Base-by-base conservation (phyloP, 2,329 filamentous ascomycete species). In the Phoma sp. region DNA sequence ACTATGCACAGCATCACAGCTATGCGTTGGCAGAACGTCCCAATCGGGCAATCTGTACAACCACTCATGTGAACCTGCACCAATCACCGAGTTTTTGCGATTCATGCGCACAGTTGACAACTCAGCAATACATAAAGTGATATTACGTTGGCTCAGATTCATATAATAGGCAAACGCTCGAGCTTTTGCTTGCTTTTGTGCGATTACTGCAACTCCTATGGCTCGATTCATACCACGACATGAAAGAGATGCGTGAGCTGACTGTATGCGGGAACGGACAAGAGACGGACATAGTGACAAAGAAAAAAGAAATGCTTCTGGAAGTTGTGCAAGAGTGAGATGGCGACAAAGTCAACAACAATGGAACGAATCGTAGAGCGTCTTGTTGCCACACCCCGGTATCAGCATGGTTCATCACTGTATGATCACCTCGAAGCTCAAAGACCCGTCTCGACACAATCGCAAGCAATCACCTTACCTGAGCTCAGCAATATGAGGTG, bases 21-120 rank as follows among this genome's bases (percentile, higher is more conserved):
- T 47, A 40, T 52, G 49, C 50, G 50, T 32, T 53, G 50, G 50
- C 50, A 53, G 32, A 35, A 13, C 22, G 32, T 47, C 50, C 50
- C 1, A 38, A 53, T 42, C 25, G 40, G 50, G 50, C 25, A 47
- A 53, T 46, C 24, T 39, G 43, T 43, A 53, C 50, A 41, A 53
- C 50, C 39, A 53, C 42, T 53, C 50, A 27, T 7, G 30, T 25
- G 7, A 18, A 9, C 32, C 24, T 7, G 37, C 18, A 39, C 50
- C 50, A 53, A 53, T 53, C 36, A 45, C 2, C 2, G 7, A 9
- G n/a, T 4, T 5, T 25, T 22, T 42, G 50, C 18, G 4, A 32
- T 43, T 14, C 3, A 18, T 23, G 33, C 23, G 24, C 32, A 47
- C 10, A 22, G 30, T 32, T 29, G 25, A 53, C 38, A 47, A 18